Base-by-base conservation (phyloP, 495 filamentous ascomycete species). In the Penicillium atrosanguineum region DNA sequence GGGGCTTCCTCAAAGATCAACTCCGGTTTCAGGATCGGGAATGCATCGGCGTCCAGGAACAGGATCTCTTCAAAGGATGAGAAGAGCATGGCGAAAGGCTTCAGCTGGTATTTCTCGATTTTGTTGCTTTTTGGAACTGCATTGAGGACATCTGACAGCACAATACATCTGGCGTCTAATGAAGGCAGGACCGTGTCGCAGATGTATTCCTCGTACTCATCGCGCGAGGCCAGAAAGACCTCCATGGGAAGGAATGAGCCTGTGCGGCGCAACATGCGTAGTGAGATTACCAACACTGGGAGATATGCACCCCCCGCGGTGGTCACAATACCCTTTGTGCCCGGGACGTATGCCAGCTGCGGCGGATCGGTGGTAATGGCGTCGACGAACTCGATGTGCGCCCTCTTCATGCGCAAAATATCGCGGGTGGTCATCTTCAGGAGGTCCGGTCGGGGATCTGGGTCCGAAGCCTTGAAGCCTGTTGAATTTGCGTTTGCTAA, bases 221-320 rank as follows among this genome's bases (percentile, higher is more conserved):
- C 52, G 4, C 62, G 49, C 0, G 68, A 59, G 18, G 77, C 76
- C 25, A 84, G 56, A 40, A 82, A 80, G 14, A 84, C 74, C 60
- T 85, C 73, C 3, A 84, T 69, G 1, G 80, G 82, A 6, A 85
- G 60, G 5, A 60, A 65, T 8, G 77, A 82, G 45, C 80, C 81
- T 5, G 72, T 73, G 20, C 72, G 69, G 12, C 82, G 72, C 12
- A 83, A 60, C 74, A 83, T 80, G 3, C 75, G 69, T 3, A 84
- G 50, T 4, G 77, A 75, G 6, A 79, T 71, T 12, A 83, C 61
- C 23, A 75, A 55, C 0, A 72, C 66, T 2, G 74, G 72, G n/a
- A 77, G 52, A 43, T 73, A 72, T 34, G 65, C 36, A 0, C 70
- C 70, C 29, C 68, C 68, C 2, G 69, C 66, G 12, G 69, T 70